Base-by-base conservation (phyloP, 2,329 filamentous ascomycete genomes). In the Magnaporthiopsis incrustans region DNA sequence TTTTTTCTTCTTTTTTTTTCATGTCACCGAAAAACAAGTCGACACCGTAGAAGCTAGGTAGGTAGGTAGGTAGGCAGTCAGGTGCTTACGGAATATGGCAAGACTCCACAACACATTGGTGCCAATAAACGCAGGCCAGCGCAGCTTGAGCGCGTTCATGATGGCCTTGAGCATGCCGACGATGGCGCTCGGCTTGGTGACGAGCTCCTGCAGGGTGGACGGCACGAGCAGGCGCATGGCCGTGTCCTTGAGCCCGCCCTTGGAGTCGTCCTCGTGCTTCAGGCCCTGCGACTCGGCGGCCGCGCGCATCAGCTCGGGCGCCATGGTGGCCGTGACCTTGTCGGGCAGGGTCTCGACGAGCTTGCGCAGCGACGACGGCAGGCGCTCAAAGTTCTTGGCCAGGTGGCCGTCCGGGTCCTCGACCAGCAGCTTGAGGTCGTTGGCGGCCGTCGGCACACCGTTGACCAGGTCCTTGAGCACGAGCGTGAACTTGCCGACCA, bases 41-140 rank as follows among this genome's bases (percentile, higher is more conserved):
- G 32, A 33, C 32, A 10, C 32, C 11, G 4, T 6, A 10, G 7
- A 33, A 33, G 32, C 8, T 33, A n/a, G n/a, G n/a, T n/a, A n/a
- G n/a, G n/a, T n/a, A n/a, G n/a, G n/a, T n/a, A n/a, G n/a, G n/a
- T n/a, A n/a, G n/a, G n/a, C n/a, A n/a, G n/a, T n/a, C n/a, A n/a
- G n/a, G n/a, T n/a, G n/a, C n/a, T 59, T 15, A 63, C 92, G 81
- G 71, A 96, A 96, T 1, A 98, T 79, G 0, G 91, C 92, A 68
- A 98, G 79, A 67, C 91, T 95, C 87, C 96, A 91, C 22, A 98
- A 81, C 25, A 97, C 88, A 75, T 96, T 98, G 64, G 94, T 93
- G 15, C 93, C 93, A 66, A 97, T 85, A 67, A 97, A 89, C 0
- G 92, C 92, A 0, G 95, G 95, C 83, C 96, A 98, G 59, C 94